phyloP scores from a whole-genome alignment of 225 moss, liverwort and hornwort species.

The Rhytidiadelphus loreus region DNA sequence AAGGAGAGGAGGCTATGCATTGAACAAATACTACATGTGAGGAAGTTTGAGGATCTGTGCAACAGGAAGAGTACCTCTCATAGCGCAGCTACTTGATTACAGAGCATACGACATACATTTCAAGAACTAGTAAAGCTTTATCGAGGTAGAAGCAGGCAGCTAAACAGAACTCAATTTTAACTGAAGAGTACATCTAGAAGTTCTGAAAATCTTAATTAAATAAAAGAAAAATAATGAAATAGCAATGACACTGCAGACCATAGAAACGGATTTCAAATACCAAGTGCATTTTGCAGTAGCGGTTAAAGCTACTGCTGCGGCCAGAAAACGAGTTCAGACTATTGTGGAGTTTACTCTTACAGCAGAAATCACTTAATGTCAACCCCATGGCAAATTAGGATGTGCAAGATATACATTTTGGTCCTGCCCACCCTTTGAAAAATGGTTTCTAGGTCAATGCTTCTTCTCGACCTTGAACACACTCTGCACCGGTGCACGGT shows the following conservation, averaged over 20 bases:
- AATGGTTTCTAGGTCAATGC: constrained; percentile 32
- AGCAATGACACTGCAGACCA: neutral
- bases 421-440: constrained; percentile 26
- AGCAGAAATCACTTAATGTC: constrained; percentile 21
- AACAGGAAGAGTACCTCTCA: neutral
- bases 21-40: neutral
- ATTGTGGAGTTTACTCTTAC: constrained; percentile 7
- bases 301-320: neutral
- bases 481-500: neutral
- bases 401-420: constrained; percentile 28
- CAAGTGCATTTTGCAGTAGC: constrained; percentile 7
- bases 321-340: constrained; percentile 6
- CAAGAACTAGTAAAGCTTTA: neutral
- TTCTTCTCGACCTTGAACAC: constrained; percentile 3
- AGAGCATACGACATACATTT: neutral
- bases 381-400: constrained; percentile 24
- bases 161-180: neutral
- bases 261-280: constrained; percentile 14
- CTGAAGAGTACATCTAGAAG: neutral
- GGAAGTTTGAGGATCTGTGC: neutral
- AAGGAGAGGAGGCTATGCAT: neutral
- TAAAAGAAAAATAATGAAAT: neutral
- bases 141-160: neutral
- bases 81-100: neutral
- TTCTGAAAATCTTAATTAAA: neutral